phyloP scores from a whole-genome alignment of 768 basidiomycete species.

The Pseudohyphozyma bogoriensis region DNA sequence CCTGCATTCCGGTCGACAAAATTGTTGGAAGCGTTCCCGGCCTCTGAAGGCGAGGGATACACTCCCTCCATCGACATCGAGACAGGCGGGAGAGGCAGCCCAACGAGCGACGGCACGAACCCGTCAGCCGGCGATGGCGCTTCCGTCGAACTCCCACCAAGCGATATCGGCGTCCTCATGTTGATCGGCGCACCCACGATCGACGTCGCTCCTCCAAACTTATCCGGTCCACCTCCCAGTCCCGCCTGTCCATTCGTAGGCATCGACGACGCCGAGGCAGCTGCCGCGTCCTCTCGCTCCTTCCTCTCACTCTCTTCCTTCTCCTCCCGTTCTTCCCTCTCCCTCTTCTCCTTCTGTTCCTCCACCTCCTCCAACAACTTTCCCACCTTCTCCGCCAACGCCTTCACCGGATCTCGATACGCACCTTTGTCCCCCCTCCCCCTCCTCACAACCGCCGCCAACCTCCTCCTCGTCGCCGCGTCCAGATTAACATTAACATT shows the following conservation, averaged over 20 bases:
- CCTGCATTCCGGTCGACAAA: too few relatives aligned
- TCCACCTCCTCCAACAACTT: background rate
- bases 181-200: conserved; percentile 17
- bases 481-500: background rate
- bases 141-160: conserved; percentile 21
- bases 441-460: conserved; percentile 5
- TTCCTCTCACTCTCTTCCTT: background rate
- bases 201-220: background rate
- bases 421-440: background rate
- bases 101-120: too few relatives aligned
- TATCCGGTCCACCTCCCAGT: background rate
- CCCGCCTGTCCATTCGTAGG: background rate
- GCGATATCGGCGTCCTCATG: conserved; percentile 24
- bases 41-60: too few relatives aligned
- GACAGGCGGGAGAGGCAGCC: too few relatives aligned
- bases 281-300: background rate
- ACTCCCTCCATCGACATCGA: too few relatives aligned
- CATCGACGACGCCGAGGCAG: background rate
- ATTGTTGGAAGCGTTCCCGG: too few relatives aligned
- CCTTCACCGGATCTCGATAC: background rate
- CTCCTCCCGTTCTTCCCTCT: background rate
- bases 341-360: background rate
- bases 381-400: conserved; percentile 6
- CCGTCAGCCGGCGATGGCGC: conserved; percentile 23
- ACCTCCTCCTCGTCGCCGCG: background rate